A percentile compares a stretch with the other conserved stretches of the same genome.
Conservation (phyloP, 805 yeast species). For the Saccharomycopsis capsularis region DNA sequence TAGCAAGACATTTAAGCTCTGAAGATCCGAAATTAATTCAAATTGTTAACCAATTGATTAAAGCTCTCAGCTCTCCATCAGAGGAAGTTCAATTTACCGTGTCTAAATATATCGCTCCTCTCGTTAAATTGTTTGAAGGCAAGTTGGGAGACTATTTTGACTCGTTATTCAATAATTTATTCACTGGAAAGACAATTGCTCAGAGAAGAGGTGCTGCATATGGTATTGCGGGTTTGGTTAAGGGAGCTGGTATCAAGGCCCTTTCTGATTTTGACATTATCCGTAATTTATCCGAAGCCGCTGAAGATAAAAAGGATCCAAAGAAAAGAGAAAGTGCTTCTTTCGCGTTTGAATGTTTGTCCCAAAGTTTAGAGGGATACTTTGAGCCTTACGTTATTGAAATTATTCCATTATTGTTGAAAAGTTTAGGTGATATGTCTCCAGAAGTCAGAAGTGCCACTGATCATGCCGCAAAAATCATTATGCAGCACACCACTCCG, state of each 20-base stretch:
- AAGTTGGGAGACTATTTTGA: conserved; percentile 51
- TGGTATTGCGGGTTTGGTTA: conserved; percentile 89
- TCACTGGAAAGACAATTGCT: conserved; percentile 41
- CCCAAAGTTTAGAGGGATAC: conserved; percentile 62
- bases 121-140: conserved; percentile 52
- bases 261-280: conserved; percentile 71
- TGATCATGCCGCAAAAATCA: conserved; percentile 72
- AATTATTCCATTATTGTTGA: conserved; percentile 71
- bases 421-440: conserved; percentile 75
- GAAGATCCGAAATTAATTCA: conserved; percentile 56
- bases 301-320: conserved; percentile 77
- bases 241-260: conserved; percentile 81
- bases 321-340: conserved; percentile 82
- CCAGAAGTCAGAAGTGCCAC: conserved; percentile 89
- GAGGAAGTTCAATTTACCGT: conserved; percentile 87
- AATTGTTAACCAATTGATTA: conserved; percentile 62
- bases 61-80: conserved; percentile 78
- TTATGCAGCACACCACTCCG: conserved; percentile 88
- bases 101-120: conserved; percentile 78
- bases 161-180: conserved; percentile 50
- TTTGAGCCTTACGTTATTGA: conserved; percentile 96
- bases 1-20: conserved; percentile 73
- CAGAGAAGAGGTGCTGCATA: conserved; percentile 91
- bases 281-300: conserved; percentile 67
- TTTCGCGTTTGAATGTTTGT: conserved; percentile 76